These are phyloP conservation scores for Pestalotiopsis sp. DNA, from an alignment of 2,329 filamentous ascomycete species.

Conservation along the genomic window DNA sequence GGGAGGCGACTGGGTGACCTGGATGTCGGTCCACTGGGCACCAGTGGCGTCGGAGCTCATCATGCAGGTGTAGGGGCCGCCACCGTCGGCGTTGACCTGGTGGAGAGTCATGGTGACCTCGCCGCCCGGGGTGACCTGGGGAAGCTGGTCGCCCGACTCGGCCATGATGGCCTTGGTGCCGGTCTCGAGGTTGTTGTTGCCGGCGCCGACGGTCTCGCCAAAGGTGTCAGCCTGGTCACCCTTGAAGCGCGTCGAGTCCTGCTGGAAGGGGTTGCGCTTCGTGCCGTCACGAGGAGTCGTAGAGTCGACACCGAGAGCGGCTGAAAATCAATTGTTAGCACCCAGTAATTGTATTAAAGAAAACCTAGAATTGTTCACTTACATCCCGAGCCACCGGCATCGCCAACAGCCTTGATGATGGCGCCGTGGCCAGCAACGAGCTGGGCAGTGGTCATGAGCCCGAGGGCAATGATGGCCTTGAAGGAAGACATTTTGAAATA, in stretches of 20 bases:
- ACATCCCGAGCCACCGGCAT: conserved; percentile 59
- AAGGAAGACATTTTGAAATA: conserved; percentile 27
- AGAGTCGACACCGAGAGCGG: conserved; percentile 52
- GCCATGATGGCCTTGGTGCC: conserved; percentile 61
- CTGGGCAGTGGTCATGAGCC: conserved; percentile 54
- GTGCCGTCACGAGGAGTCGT: conserved; percentile 65
- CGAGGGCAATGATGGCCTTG: conserved; percentile 38
- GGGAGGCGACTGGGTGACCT: conserved; percentile 56
- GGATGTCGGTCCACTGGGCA: conserved; percentile 52
- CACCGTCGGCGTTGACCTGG: conserved; percentile 69
- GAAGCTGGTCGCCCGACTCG: conserved; percentile 57
- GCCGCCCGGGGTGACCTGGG: conserved; percentile 62
- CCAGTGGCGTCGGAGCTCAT: conserved; percentile 64
- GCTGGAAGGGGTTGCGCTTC: conserved; percentile 62
- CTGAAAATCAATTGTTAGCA: conserved; percentile 14
- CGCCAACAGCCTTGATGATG: conserved; percentile 60
- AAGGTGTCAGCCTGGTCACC: conserved; percentile 53
- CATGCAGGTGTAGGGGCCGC: conserved; percentile 67
- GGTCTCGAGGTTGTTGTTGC: conserved; percentile 57
- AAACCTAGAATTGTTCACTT: conserved; percentile 17
- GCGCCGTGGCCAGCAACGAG: conserved; percentile 64
- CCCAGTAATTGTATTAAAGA: neutral
- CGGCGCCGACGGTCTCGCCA: conserved; percentile 60
- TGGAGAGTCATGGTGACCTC: conserved; percentile 64
- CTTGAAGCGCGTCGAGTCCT: conserved; percentile 65